Evolutionary conservation across 208 protist genomes (phyloP), one percentile per base, ranked within the genome.

Genomic region (Leishmania tropica): DNA sequence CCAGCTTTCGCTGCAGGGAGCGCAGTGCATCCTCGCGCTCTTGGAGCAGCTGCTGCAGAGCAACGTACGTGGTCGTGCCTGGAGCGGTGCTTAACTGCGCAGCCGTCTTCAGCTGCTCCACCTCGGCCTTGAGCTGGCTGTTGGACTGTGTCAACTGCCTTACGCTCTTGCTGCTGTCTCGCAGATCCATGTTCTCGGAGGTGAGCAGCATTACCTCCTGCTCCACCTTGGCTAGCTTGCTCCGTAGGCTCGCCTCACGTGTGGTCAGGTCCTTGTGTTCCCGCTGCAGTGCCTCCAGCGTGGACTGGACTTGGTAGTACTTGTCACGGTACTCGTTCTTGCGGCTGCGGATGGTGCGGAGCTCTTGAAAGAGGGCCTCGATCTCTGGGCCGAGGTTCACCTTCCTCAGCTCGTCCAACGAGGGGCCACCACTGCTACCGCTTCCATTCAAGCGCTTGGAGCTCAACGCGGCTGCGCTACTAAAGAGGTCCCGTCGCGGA

Each of bases 361-460:
- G 90, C 83, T 98, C 93, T 5, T 85, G 83, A 78, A 98, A 98
- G 31, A 98, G 93, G 21, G 88, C 93, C 79, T 98, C 95, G 78
- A 98, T 96, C 81, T 98, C 95, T 0, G 90, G 85, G 19, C 95
- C 95, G 37, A 98, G 88, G 78, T 97, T 96, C 21, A 98, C 85
- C 75, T 91, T 91, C 75, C 90, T 88, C 31, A 98, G 85, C 68
- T 98, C 92, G 56, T 98, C 95, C 73, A 98, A 82, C 40, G 93
- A 95, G 19, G 93, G 92, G 0, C 85, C 83, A 1, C 85, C 81
- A 6, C 75, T 74, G 31, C 42, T 72, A 24, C 75, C 65, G 19
- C 53, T n/a, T 0, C 68, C 51, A 24, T 53, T 62, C 31, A 58
- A 24, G 24, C 56, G 62, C 80, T 71, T 68, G 31, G 56, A 35